A percentile compares a stretch with the other conserved stretches of the same genome.
phyloP scores from a whole-genome alignment of 352 stramenopile species.

The Phytophthora rubi region DNA sequence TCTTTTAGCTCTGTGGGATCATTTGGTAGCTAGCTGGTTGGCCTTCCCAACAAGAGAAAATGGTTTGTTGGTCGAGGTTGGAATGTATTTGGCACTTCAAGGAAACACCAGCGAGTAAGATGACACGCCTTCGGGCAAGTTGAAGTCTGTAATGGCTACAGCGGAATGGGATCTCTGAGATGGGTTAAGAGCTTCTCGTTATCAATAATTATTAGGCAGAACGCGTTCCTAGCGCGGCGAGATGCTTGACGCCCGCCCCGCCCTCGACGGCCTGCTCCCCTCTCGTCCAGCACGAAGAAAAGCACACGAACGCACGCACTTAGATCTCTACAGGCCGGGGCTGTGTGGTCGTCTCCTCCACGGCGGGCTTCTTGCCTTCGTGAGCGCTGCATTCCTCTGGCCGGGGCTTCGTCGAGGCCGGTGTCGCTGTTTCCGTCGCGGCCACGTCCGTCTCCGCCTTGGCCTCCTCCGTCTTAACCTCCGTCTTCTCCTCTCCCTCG shows the following conservation, averaged over 20 bases:
- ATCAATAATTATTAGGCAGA: slow-evolving; percentile 41
- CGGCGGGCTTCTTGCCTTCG: slow-evolving; percentile 18
- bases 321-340: slow-evolving; percentile 28
- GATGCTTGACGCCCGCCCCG: not conserved
- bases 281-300: slow-evolving; percentile 5
- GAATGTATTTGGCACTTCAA: no score
- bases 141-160: slow-evolving; percentile 15
- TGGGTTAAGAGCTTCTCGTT: slow-evolving; percentile 23
- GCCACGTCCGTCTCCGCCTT: slow-evolving; percentile 5
- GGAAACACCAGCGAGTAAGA: no score
- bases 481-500: slow-evolving; percentile 7
- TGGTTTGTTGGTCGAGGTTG: no score
- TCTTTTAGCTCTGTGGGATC: no score
- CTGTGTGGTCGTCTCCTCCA: slow-evolving; percentile 35
- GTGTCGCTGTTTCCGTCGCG: not conserved
- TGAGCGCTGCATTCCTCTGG: slow-evolving; percentile 37
- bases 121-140: not conserved
- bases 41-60: no score
- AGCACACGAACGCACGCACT: slow-evolving; percentile 15
- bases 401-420: not conserved
- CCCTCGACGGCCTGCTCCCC: slow-evolving; percentile 1
- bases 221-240: slow-evolving; percentile 1
- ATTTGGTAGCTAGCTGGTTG: no score
- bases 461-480: slow-evolving; percentile 6
- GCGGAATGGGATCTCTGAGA: slow-evolving; percentile 14